Percentiles rank a stretch among this genome's conserved stretches.
Conservation (phyloP, 495 filamentous ascomycete genomes). For the Aspergillus taichungensis region DNA sequence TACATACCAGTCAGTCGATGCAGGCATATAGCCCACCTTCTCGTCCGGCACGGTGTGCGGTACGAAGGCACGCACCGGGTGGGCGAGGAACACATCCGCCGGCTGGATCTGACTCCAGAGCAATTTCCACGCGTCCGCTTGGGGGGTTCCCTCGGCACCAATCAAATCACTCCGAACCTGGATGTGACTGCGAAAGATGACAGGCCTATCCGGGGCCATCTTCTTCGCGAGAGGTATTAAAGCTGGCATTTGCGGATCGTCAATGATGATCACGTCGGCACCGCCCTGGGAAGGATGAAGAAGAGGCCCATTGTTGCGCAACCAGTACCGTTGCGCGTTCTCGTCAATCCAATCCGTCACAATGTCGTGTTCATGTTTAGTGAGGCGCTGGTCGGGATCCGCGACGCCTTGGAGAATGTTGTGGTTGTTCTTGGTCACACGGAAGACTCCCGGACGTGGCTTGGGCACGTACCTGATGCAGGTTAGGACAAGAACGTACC, state of each 20-base stretch:
- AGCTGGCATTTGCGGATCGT: slow-evolving; percentile 84
- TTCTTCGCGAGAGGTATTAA: slow-evolving; percentile 71
- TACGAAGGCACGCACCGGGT: slow-evolving; percentile 73
- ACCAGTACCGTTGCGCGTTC: slow-evolving; percentile 74
- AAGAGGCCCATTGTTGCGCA: slow-evolving; percentile 58
- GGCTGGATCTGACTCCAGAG: slow-evolving; percentile 64
- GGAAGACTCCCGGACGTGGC: slow-evolving; percentile 74
- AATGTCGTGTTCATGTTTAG: slow-evolving; percentile 46
- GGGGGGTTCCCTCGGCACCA: slow-evolving; percentile 50
- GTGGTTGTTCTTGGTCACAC: slow-evolving; percentile 84
- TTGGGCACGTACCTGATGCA: slow-evolving; percentile 61
- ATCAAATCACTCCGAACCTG: slow-evolving; percentile 74
- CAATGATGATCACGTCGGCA: slow-evolving; percentile 70
- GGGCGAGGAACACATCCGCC: slow-evolving; percentile 76
- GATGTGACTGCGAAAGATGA: slow-evolving; percentile 76
- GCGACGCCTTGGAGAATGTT: slow-evolving; percentile 86
- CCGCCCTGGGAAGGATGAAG: slow-evolving; percentile 59
- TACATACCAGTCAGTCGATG: slow-evolving; percentile 70
- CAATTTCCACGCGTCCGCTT: slow-evolving; percentile 68
- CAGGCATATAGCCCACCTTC: slow-evolving; percentile 71
- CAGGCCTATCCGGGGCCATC: slow-evolving; percentile 60
- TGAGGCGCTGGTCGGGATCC: slow-evolving; percentile 51
- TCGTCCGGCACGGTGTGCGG: slow-evolving; percentile 56
- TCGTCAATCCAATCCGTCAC: slow-evolving; percentile 68
- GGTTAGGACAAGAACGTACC: too few species aligned